Evolutionary conservation across 202 grass and related monocot species (phyloP).

Genomic region (Saccharum hybrid): DNA sequence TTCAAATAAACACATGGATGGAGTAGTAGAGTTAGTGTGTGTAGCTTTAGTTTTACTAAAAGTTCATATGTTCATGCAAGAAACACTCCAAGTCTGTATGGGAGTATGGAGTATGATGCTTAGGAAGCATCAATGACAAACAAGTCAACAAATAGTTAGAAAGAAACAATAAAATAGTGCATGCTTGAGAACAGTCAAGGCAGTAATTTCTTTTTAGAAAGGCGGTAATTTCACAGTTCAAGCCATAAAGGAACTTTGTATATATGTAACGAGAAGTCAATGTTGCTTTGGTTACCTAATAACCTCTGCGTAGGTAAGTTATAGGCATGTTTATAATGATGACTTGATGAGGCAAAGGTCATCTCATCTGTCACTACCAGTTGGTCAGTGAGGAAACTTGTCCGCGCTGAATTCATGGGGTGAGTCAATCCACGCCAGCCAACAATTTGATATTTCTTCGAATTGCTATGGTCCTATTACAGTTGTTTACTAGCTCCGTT

Average conservation of each 20-base stretch:
- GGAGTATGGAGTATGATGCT: no score
- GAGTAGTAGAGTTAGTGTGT: no score
- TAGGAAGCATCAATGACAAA: no score
- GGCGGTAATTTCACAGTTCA: conserved; percentile 37
- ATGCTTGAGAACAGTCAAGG: conserved; percentile 41
- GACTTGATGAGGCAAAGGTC: conserved; percentile 40
- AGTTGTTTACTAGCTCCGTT: not conserved
- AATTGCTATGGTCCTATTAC: conserved; percentile 16
- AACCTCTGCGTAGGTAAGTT: conserved; percentile 44
- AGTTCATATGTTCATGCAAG: no score
- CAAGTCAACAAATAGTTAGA: no score
- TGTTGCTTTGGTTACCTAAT: conserved; percentile 54
- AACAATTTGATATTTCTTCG: conserved; percentile 20
- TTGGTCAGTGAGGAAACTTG: no score
- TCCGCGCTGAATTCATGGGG: no score
- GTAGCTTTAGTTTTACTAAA: no score
- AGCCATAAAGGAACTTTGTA: conserved; percentile 21
- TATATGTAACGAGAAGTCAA: conserved; percentile 48
- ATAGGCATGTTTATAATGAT: conserved; percentile 46
- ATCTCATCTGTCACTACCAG: conserved; percentile 35
- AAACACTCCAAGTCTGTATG: no score
- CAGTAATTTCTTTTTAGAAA: not conserved
- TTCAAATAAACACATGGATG: no score
- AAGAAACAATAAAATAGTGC: not conserved
- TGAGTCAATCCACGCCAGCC: no score